Evolutionary conservation across 139 green algal genomes (phyloP).

Genomic region (Chlorella sorokiniana): DNA sequence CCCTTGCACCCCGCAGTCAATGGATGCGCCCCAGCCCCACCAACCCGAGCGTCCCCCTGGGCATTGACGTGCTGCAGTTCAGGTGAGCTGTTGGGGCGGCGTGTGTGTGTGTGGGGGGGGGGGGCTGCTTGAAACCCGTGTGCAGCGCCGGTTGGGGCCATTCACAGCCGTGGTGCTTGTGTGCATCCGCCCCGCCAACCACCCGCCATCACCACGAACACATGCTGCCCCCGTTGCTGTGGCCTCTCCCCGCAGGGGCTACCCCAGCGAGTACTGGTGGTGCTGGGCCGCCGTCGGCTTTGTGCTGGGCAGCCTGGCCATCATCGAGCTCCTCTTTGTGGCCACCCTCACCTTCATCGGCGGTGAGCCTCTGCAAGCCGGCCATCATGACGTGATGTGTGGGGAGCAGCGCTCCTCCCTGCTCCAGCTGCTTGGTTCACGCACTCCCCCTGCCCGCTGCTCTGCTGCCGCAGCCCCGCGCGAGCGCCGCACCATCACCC

Average conservation of each 20-base stretch:
- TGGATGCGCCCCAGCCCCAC: conserved; percentile 14
- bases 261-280: conserved; percentile 31
- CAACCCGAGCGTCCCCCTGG: conserved; percentile 8
- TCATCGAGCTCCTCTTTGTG: neutral
- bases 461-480: conserved; percentile 7
- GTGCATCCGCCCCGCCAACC: neutral
- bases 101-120: neutral
- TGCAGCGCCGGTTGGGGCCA: neutral
- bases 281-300: conserved; percentile 28
- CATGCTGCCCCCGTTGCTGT: neutral
- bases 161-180: neutral
- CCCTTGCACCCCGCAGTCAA: too few relatives aligned
- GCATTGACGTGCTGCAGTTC: conserved; percentile 26
- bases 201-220: neutral
- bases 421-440: neutral
- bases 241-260: conserved; percentile 20
- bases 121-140: neutral
- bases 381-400: too few relatives aligned
- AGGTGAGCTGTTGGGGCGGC: neutral
- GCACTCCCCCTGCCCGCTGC: neutral
- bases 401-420: neutral
- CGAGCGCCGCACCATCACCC: conserved; percentile 1
- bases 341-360: conserved; percentile 15
- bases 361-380: too few relatives aligned
- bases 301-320: neutral